Percentiles rank a stretch among this genome's conserved stretches.
These are phyloP conservation scores for Trichoderma citrinoviride DNA, from an alignment of 2,329 filamentous ascomycete genomes.

Conservation along the genomic window DNA sequence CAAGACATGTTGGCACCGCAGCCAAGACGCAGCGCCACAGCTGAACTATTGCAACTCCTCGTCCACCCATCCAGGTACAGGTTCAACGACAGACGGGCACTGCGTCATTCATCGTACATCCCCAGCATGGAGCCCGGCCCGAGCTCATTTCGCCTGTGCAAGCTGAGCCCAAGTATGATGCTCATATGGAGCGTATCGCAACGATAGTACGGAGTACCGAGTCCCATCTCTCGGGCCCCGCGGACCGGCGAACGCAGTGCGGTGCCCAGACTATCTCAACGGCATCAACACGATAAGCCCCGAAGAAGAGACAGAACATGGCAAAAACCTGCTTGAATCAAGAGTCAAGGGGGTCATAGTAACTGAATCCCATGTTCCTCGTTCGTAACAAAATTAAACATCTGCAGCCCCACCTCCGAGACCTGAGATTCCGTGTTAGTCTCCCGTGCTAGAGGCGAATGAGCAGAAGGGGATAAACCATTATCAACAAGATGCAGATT, in stretches of 20 bases:
- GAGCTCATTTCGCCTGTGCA: constrained; percentile 6
- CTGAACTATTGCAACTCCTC: too few species aligned
- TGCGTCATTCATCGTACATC: background rate
- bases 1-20: too few species aligned
- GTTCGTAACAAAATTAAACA: background rate
- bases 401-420: background rate
- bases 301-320: background rate
- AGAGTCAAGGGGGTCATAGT: background rate
- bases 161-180: too few species aligned
- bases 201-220: background rate
- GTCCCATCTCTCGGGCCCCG: background rate
- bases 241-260: background rate
- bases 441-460: constrained; percentile 5
- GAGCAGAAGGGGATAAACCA: background rate
- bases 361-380: background rate
- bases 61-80: too few species aligned
- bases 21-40: too few species aligned
- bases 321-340: background rate
- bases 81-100: too few species aligned
- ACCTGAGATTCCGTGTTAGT: background rate
- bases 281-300: background rate
- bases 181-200: background rate
- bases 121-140: background rate
- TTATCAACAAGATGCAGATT: background rate
- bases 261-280: too few species aligned